Evolutionary conservation across 1,139 yeast species (phyloP).

Genomic region (Geotrichum candidum): DNA sequence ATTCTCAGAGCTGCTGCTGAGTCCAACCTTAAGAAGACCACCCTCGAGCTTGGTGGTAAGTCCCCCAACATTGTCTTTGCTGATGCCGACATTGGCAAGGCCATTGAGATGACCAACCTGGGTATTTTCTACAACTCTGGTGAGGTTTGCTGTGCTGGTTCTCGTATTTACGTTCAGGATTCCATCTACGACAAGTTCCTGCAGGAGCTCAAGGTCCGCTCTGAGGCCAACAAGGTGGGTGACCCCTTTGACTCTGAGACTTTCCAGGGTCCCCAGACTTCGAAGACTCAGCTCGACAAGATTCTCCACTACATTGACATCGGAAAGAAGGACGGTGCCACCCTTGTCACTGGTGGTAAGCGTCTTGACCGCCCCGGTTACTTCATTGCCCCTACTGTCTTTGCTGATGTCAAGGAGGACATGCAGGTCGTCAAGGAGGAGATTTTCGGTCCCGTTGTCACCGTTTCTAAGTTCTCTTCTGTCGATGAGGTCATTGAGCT

Average conservation of each 20-base stretch:
- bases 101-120: slow-evolving; percentile 48
- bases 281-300: slow-evolving; percentile 62
- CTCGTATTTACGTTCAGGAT: slow-evolving; percentile 70
- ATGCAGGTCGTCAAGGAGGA: slow-evolving; percentile 69
- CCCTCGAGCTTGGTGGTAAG: slow-evolving; percentile 77
- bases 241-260: slow-evolving; percentile 64
- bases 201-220: slow-evolving; percentile 47
- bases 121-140: slow-evolving; percentile 73
- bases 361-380: slow-evolving; percentile 55
- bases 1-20: slow-evolving; percentile 59
- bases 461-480: slow-evolving; percentile 61
- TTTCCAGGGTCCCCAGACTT: slow-evolving; percentile 77
- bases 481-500: slow-evolving; percentile 59
- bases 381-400: slow-evolving; percentile 72
- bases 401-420: slow-evolving; percentile 57
- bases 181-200: slow-evolving; percentile 60
- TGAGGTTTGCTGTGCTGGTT: slow-evolving; percentile 81
- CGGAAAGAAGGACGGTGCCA: slow-evolving; percentile 69
- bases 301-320: slow-evolving; percentile 59
- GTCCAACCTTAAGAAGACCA: slow-evolving; percentile 64
- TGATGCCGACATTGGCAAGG: slow-evolving; percentile 55
- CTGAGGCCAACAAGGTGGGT: slow-evolving; percentile 48
- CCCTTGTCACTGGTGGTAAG: slow-evolving; percentile 65
- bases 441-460: slow-evolving; percentile 78
- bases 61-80: slow-evolving; percentile 69